Base-by-base conservation (phyloP, 2,329 filamentous ascomycete genomes). In the Colletotrichum sublineola region DNA sequence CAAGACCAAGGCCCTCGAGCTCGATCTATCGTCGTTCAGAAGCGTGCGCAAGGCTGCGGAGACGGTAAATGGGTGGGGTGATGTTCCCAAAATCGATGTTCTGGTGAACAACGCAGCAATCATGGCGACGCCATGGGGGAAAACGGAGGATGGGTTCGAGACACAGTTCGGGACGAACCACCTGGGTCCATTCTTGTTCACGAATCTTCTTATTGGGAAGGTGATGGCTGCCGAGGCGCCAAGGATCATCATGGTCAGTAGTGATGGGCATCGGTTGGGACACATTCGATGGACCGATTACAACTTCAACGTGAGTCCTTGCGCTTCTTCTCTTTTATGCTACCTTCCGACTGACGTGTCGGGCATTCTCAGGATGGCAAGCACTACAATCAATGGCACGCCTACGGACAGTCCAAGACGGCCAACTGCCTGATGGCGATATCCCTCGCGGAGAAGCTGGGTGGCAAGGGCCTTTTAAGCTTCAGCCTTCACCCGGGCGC, bases 101-200 rank as follows among this genome's bases (percentile, higher is more conserved):
- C 67, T 86, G 14, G 80, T 86, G 14, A 85, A 85, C 68, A 84
- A 83, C 67, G 83, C 84, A 0, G 83, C 80, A 3, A 78, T 86
- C 61, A 85, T 85, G 84, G 82, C 78, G 1, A 63, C 79, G 2
- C 75, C 77, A 0, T 79, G 76, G 18, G 71, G 71, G 1, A 69
- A 77, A 9, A 81, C 81, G 0, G 71, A 74, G 0, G 84, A 86
- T 56, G 83, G 84, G 0, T 75, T 81, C 50, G 85, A 85, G 76
- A 79, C 63, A 66, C 80, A 81, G 29, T 79, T 84, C 36, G 80
- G 75, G 7, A 80, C 78, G 0, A 83, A 83, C 46, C 81, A 84
- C 42, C 67, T 84, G 2, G 82, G 81, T 0, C 83, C 79, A 5
- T 84, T 84, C 61, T 75, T 84, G 0, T 79, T 84, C 24, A 83